phyloP scores from a whole-genome alignment of 2,329 filamentous ascomycete species.

The Metarhizium anisopliae region DNA sequence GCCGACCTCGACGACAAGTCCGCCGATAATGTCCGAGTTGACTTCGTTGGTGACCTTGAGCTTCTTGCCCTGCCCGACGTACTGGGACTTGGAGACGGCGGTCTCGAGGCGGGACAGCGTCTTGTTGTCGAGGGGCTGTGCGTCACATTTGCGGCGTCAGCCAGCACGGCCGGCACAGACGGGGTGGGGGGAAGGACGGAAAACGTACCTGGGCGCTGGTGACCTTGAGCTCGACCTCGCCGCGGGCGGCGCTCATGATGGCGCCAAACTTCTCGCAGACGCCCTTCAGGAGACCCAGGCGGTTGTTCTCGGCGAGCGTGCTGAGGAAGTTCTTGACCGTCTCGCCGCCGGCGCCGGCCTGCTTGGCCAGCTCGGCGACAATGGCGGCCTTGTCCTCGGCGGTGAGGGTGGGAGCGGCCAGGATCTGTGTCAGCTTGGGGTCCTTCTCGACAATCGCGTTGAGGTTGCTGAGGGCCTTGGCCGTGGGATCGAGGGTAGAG shows the following conservation, averaged over 20 bases:
- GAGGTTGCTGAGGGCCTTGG: constrained; percentile 69
- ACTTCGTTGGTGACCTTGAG: constrained; percentile 93
- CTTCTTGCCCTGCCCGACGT: constrained; percentile 88
- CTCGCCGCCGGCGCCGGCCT: constrained; percentile 63
- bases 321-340: constrained; percentile 90
- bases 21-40: constrained; percentile 89
- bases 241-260: constrained; percentile 80
- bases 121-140: constrained; percentile 75
- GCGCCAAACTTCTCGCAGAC: constrained; percentile 80
- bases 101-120: constrained; percentile 78
- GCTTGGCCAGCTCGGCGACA: constrained; percentile 80
- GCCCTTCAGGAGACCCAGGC: constrained; percentile 70
- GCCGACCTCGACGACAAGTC: constrained; percentile 90
- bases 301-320: constrained; percentile 93
- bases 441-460: constrained; percentile 69
- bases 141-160: background rate
- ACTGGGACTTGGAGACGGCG: constrained; percentile 82
- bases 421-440: constrained; percentile 66
- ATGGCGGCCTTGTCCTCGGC: constrained; percentile 76
- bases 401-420: constrained; percentile 72
- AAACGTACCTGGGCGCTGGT: constrained; percentile 71
- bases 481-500: constrained; percentile 73
- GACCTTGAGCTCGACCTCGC: constrained; percentile 88
- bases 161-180: background rate
- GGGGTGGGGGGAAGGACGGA: background rate